Conservation (phyloP, 2,329 filamentous ascomycete genomes). For the Penicillium hesseltinei region DNA sequence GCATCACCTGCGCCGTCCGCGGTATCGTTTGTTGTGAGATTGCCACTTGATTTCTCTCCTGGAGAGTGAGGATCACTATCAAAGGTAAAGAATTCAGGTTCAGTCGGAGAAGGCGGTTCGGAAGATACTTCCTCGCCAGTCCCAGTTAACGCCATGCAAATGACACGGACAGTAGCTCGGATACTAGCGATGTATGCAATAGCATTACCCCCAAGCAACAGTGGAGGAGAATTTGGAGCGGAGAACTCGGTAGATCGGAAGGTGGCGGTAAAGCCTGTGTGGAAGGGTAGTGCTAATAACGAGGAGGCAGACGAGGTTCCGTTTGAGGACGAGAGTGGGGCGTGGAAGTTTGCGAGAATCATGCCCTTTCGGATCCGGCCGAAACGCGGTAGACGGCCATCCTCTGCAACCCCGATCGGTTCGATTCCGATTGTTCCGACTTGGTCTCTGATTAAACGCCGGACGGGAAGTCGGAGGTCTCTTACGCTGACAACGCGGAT, state of each 20-base stretch:
- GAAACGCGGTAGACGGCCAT: constrained; percentile 28
- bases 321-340: constrained; percentile 47
- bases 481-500: constrained; percentile 82
- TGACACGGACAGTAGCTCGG: constrained; percentile 72
- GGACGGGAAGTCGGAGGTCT: constrained; percentile 80
- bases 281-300: constrained; percentile 40
- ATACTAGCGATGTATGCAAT: constrained; percentile 88
- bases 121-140: constrained; percentile 27
- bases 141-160: constrained; percentile 51
- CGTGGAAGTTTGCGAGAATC: constrained; percentile 67
- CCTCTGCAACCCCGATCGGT: constrained; percentile 23
- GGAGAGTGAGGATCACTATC: constrained; percentile 35
- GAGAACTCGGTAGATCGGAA: constrained; percentile 63
- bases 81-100: constrained; percentile 46
- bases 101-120: constrained; percentile 30
- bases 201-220: constrained; percentile 54
- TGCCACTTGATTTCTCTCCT: constrained; percentile 5
- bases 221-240: constrained; percentile 46
- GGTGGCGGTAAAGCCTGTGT: constrained; percentile 67
- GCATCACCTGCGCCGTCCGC: background rate
- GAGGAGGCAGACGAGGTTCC: constrained; percentile 4
- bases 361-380: constrained; percentile 70
- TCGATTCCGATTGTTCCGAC: constrained; percentile 84
- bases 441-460: constrained; percentile 72
- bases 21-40: constrained; percentile 1